phyloP scores from a whole-genome alignment of 75 land plant species.

The Chamaecyparis obtusa region DNA sequence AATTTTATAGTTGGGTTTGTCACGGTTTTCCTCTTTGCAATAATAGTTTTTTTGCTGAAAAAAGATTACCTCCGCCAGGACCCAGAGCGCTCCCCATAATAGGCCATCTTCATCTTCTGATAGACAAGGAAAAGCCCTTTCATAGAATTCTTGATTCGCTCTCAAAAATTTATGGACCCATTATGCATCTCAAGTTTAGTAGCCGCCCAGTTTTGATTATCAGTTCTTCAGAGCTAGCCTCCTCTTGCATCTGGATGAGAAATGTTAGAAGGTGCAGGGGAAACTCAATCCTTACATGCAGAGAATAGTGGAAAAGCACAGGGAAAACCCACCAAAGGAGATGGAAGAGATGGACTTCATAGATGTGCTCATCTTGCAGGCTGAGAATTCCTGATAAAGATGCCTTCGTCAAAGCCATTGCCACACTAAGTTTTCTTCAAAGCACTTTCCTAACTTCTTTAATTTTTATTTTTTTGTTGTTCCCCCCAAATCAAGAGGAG shows the following conservation, averaged over 20 bases:
- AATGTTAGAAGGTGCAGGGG: constrained; percentile 9
- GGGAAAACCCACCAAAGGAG: neutral
- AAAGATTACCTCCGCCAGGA: neutral
- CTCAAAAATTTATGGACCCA: neutral
- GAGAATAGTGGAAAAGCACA: constrained; percentile 25
- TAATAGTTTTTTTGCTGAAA: no score
- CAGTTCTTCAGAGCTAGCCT: neutral
- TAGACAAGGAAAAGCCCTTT: no score
- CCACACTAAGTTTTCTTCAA: no score
- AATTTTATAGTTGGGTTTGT: no score
- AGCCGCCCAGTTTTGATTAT: neutral
- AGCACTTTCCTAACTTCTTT: no score
- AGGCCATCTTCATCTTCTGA: no score
- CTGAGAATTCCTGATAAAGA: neutral
- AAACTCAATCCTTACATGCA: constrained; percentile 17
- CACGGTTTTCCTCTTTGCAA: no score
- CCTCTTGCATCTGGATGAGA: constrained; percentile 5
- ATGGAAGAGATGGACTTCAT: neutral
- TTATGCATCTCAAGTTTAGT: neutral
- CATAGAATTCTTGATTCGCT: neutral
- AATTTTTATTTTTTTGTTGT: no score
- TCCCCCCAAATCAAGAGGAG: no score
- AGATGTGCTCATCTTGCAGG: neutral
- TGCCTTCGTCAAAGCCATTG: neutral
- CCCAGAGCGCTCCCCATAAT: neutral